Evolutionary conservation across 768 basidiomycete species (phyloP).

Genomic region (Hemileccinum rubropunctum): DNA sequence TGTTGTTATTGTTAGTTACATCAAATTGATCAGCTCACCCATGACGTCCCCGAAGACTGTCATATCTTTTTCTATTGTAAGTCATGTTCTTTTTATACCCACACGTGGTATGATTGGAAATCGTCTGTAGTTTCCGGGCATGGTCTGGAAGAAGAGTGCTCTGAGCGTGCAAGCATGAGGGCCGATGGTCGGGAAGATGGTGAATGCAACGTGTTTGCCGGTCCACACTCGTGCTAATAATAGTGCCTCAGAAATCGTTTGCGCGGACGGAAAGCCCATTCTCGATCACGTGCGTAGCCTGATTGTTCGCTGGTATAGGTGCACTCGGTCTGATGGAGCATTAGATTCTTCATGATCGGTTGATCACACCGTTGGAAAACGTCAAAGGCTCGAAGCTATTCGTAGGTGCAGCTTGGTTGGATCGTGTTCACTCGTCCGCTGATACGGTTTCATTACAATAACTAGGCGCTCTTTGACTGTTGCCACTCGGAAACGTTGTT

Average conservation of each 20-base stretch:
- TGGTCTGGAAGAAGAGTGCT: slow-evolving; percentile 3
- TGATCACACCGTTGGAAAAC: slow-evolving; percentile 7
- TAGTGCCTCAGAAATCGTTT: slow-evolving; percentile 1
- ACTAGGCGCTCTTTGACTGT: neutral
- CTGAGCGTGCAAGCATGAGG: slow-evolving; percentile 31
- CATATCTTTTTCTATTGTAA: slow-evolving; percentile 53
- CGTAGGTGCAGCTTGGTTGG: neutral
- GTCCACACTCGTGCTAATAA: neutral
- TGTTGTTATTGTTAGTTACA: slow-evolving; percentile 22
- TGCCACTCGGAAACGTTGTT: neutral
- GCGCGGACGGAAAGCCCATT: slow-evolving; percentile 3
- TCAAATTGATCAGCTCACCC: slow-evolving; percentile 42
- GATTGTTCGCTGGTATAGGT: neutral
- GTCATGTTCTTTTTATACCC: slow-evolving; percentile 4
- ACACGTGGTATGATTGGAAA: neutral
- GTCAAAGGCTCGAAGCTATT: neutral
- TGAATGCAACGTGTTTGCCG: slow-evolving; percentile 6
- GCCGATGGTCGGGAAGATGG: slow-evolving; percentile 51
- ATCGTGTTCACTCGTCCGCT: neutral
- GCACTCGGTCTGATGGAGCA: neutral
- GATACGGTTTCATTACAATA: neutral
- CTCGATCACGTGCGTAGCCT: slow-evolving; percentile 8
- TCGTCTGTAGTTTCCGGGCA: slow-evolving; percentile 9
- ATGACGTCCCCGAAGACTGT: slow-evolving; percentile 42
- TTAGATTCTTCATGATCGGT: slow-evolving; percentile 3